Conservation (phyloP, 73 alveolate species). For the Symbiodinium pilosum region DNA sequence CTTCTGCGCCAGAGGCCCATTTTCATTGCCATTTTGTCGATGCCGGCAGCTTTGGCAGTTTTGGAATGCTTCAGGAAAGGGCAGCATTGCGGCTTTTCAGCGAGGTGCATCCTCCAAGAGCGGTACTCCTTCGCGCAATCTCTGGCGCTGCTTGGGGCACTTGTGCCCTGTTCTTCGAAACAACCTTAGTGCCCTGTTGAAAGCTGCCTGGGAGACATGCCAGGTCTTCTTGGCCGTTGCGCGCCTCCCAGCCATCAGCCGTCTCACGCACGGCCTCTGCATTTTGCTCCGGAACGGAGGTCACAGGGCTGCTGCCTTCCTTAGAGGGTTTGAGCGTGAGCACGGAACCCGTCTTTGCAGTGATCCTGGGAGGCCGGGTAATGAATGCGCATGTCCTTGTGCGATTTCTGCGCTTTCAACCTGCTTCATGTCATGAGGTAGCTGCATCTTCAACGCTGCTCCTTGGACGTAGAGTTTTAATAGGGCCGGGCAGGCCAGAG, state of each 20-base stretch:
- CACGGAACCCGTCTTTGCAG: slow-evolving; percentile 34
- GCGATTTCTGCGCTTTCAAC: no score
- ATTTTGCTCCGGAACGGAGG: not conserved
- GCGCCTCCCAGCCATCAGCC: not conserved
- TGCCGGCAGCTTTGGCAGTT: no score
- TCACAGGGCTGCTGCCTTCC: slow-evolving; percentile 56
- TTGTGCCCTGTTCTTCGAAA: not conserved
- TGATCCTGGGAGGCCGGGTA: slow-evolving; percentile 36
- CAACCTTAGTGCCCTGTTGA: not conserved
- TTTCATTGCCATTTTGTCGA: slow-evolving; percentile 60
- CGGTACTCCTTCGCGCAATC: slow-evolving; percentile 61
- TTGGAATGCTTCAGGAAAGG: not conserved
- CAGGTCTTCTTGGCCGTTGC: slow-evolving; percentile 53
- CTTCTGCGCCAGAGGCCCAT: no score
- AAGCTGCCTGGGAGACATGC: no score
- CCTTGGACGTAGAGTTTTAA: slow-evolving; percentile 11
- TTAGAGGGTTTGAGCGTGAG: not conserved
- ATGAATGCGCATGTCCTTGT: no score
- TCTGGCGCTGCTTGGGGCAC: slow-evolving; percentile 49
- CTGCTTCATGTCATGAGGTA: not conserved
- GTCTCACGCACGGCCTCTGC: no score
- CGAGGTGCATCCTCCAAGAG: slow-evolving; percentile 66
- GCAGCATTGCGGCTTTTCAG: no score
- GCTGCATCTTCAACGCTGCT: slow-evolving; percentile 83
- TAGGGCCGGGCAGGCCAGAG: no score